Percentiles rank a stretch among this genome's conserved stretches.
Conservation (phyloP, 1,139 yeast genomes). For the Tardiomyces depauwii region DNA sequence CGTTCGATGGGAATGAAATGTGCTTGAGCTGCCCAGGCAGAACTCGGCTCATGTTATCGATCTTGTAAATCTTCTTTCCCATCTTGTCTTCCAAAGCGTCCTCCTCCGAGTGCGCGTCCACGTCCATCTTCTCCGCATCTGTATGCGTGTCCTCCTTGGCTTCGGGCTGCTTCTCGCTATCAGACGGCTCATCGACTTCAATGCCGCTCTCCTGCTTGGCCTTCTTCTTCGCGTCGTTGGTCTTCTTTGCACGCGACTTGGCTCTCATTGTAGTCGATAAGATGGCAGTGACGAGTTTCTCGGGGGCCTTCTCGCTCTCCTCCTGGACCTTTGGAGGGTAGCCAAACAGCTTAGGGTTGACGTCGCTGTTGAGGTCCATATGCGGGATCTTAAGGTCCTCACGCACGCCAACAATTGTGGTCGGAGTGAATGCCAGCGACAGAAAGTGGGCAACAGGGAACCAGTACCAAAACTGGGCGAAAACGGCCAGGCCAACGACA, state of each 20-base stretch:
- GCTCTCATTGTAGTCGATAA: constrained; percentile 89
- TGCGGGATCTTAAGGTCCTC: constrained; percentile 82
- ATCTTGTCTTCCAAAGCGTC: constrained; percentile 17
- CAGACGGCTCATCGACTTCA: constrained; percentile 6
- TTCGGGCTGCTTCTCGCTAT: constrained; percentile 10
- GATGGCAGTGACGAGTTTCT: constrained; percentile 86
- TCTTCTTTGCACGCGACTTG: constrained; percentile 79
- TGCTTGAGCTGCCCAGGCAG: constrained; percentile 84
- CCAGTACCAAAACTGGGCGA: constrained; percentile 97
- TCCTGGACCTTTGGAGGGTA: constrained; percentile 88
- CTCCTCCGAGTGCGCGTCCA: constrained; percentile 13
- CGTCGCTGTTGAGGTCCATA: constrained; percentile 69
- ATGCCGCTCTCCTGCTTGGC: constrained; percentile 10
- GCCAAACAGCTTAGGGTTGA: constrained; percentile 68
- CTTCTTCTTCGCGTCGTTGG: constrained; percentile 20
- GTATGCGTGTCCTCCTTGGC: constrained; percentile 19
- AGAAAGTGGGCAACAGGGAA: constrained; percentile 93
- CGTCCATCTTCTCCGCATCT: constrained; percentile 16
- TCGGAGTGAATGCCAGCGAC: constrained; percentile 86
- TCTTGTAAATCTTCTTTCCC: constrained; percentile 24
- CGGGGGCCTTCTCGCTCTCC: constrained; percentile 72
- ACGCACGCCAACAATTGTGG: constrained; percentile 79
- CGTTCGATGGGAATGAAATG: constrained; percentile 64
- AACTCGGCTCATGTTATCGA: constrained; percentile 76
- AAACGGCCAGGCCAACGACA: constrained; percentile 82